Evolutionary conservation across 192 early-diverging fungal genomes (phyloP), one percentile per base, ranked within the genome.

Genomic region (Coemansia sp.): DNA sequence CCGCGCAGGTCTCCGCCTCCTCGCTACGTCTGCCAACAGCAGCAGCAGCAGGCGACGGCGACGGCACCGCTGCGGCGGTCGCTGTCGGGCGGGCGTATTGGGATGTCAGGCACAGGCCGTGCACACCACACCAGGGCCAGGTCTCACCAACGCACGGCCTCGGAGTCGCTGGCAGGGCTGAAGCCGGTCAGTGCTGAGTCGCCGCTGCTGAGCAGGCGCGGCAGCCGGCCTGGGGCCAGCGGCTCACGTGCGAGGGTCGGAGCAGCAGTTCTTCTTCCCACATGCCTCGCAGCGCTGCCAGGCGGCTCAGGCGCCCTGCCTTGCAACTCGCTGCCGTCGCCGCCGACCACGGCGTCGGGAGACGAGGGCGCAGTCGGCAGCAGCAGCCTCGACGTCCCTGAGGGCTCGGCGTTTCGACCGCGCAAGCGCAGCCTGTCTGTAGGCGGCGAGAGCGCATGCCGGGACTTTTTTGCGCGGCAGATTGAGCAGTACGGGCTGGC

Each of bases 351-450:
- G 16, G 66, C 73, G 31, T 65, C 66, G 22, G 38, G 38, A 10
- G 53, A 20, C 41, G 33, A 44, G 33, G n/a, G 49, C 24, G 11
- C 33, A 20, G 33, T 20, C 16, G 65, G 38, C 38, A 11, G 38
- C 38, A 9, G 8, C 29, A 10, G 46, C 20, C 8, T 18, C 2
- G 31, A 24, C 16, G 36, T 13, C 2, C 43, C 6, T 34, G 65
- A 49, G n/a, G 65, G n/a, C 55, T 58, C 69, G 34, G 39, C 62
- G 15, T 83, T 78, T 44, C 76, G 81, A 5, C 67, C 76, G 12
- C 81, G 81, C 57, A 84, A 84, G 65, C 82, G 82, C 33, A 84
- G 82, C 58, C 55, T 84, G 39, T 84, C 82, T 8, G 82, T 84
- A 3, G 82, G 82, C 41, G 82, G 82, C 47, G 82, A 84, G 52